phyloP scores from a whole-genome alignment of 2,329 filamentous ascomycete genomes.

The Aspergillus sclerotialis region DNA sequence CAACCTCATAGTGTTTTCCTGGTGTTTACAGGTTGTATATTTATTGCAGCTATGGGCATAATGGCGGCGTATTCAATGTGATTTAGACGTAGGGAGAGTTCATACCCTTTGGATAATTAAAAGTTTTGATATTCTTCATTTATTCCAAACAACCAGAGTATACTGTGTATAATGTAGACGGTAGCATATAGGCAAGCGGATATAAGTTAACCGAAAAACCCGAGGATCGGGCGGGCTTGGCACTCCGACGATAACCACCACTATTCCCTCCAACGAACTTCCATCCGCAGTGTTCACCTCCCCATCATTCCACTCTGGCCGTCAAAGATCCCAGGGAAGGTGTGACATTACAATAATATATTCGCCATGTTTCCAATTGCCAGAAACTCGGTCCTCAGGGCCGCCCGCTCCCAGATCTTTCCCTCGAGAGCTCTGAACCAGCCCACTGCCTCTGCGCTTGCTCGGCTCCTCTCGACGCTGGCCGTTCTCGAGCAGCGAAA shows the following conservation, averaged over 20 bases:
- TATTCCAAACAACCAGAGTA: background rate
- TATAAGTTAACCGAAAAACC: slow-evolving; percentile 24
- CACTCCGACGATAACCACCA: slow-evolving; percentile 30
- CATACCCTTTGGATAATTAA: slow-evolving; percentile 18
- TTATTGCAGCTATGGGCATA: slow-evolving; percentile 17
- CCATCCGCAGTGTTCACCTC: slow-evolving; percentile 13
- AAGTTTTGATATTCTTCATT: slow-evolving; percentile 7
- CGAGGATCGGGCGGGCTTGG: slow-evolving; percentile 29
- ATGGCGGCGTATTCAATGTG: slow-evolving; percentile 27
- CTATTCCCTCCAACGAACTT: slow-evolving; percentile 15
- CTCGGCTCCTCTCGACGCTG: slow-evolving; percentile 74
- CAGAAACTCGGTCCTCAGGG: slow-evolving; percentile 34
- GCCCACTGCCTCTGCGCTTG: slow-evolving; percentile 49
- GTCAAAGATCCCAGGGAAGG: slow-evolving; percentile 7
- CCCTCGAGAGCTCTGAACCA: slow-evolving; percentile 33
- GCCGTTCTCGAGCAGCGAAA: slow-evolving; percentile 89
- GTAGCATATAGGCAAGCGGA: background rate
- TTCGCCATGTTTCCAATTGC: slow-evolving; percentile 28
- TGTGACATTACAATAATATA: background rate
- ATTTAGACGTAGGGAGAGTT: slow-evolving; percentile 16
- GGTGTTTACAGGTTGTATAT: slow-evolving; percentile 17
- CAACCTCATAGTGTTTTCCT: slow-evolving; percentile 25
- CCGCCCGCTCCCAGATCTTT: slow-evolving; percentile 41
- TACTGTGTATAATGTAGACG: background rate
- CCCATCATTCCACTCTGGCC: slow-evolving; percentile 12